phyloP scores from a whole-genome alignment of 257 asterid species.

The Buddleja alternifolia region DNA sequence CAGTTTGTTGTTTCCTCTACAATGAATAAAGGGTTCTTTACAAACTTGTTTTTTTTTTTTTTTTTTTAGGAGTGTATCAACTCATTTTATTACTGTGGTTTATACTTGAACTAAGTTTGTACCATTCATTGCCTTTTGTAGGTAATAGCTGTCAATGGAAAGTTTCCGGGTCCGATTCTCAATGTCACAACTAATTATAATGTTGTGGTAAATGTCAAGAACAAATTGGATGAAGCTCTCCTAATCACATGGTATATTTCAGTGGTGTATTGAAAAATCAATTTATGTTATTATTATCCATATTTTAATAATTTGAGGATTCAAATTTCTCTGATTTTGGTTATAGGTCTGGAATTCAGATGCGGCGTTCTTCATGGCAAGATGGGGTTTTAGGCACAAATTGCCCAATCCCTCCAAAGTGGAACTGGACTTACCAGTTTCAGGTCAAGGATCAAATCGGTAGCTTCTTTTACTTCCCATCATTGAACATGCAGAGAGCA shows the following conservation, averaged over 20 bases:
- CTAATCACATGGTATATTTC: constrained; percentile 76
- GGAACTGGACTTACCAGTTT: constrained; percentile 96
- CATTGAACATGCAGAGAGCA: constrained; percentile 87
- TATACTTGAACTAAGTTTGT: neutral
- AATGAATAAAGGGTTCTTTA: too few relatives aligned
- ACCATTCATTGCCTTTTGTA: constrained; percentile 40
- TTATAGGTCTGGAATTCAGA: constrained; percentile 87
- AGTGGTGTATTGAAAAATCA: too few relatives aligned
- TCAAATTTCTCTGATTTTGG: neutral
- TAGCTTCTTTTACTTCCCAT: constrained; percentile 85
- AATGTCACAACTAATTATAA: constrained; percentile 90
- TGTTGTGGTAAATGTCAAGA: constrained; percentile 81
- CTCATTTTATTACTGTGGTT: neutral
- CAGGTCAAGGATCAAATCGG: constrained; percentile 99
- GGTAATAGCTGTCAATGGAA: constrained; percentile 91
- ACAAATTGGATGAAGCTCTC: constrained; percentile 77
- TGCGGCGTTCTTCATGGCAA: constrained; percentile 95
- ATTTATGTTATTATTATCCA: neutral
- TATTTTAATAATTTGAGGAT: neutral
- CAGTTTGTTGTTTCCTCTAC: too few relatives aligned
- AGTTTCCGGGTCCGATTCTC: constrained; percentile 82
- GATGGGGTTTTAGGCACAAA: constrained; percentile 95
- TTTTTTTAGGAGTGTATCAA: too few relatives aligned
- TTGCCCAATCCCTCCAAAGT: constrained; percentile 77
- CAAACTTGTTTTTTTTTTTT: too few relatives aligned